A percentile compares a stretch with the other conserved stretches of the same genome.
Evolutionary conservation across 2,329 filamentous ascomycete species (phyloP).

Genomic region (Diaporthe citrichinensis): DNA sequence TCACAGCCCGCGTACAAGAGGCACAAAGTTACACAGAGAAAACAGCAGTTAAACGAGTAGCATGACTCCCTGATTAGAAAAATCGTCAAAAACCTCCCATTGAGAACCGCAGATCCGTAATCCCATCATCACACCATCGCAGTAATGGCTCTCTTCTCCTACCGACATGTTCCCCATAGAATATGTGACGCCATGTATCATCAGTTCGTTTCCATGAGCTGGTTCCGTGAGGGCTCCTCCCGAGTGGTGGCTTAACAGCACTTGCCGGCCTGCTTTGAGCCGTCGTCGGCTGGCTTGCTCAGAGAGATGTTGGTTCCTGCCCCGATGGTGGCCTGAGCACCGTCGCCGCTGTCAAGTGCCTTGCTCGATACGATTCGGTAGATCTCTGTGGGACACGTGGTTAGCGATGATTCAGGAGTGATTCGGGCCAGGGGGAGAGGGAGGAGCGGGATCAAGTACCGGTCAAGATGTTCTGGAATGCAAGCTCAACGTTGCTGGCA

Average conservation of each 20-base stretch:
- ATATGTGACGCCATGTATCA: conserved; percentile 52
- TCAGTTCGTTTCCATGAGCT: conserved; percentile 51
- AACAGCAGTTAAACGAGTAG: conserved; percentile 42
- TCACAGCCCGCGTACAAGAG: conserved; percentile 14
- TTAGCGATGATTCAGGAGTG: conserved; percentile 19
- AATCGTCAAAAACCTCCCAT: conserved; percentile 42
- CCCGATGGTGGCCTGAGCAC: conserved; percentile 82
- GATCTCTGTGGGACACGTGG: conserved; percentile 77
- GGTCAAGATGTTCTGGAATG: conserved; percentile 99
- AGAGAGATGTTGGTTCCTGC: conserved; percentile 88
- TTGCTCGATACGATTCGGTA: conserved; percentile 99
- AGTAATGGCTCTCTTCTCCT: conserved; percentile 41
- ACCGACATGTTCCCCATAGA: conserved; percentile 46
- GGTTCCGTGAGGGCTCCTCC: conserved; percentile 16
- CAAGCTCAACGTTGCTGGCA: conserved; percentile 98
- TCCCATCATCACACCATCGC: conserved; percentile 39
- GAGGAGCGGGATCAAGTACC: conserved; percentile 69
- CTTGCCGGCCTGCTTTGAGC: conserved; percentile 81
- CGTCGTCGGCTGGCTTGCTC: conserved; percentile 85
- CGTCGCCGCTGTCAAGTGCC: conserved; percentile 91
- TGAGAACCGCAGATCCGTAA: conserved; percentile 41
- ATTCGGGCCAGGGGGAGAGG: not conserved
- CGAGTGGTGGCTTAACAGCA: conserved; percentile 75
- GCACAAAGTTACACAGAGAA: conserved; percentile 38
- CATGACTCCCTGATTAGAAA: conserved; percentile 44